Evolutionary conservation across 164 flowering plant species (phyloP).

Genomic region (Aristolochia fimbriata): DNA sequence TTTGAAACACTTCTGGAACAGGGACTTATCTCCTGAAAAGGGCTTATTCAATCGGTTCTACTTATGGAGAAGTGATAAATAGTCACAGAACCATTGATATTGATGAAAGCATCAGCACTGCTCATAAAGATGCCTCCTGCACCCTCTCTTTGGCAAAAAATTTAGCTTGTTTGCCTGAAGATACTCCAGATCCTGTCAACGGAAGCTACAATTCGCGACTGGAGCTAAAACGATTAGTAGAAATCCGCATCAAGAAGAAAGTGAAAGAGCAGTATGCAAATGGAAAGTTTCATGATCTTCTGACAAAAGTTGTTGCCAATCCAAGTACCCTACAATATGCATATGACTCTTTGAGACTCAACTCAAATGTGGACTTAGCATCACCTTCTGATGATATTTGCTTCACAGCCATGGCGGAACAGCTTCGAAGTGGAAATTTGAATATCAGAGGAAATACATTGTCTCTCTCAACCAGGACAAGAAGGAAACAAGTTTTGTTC

Average conservation of each 20-base stretch:
- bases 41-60: too few relatives aligned
- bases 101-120: not conserved
- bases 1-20: too few relatives aligned
- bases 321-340: slow-evolving; percentile 70
- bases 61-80: too few relatives aligned
- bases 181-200: slow-evolving; percentile 26
- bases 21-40: too few relatives aligned
- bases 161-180: slow-evolving; percentile 63
- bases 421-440: slow-evolving; percentile 45
- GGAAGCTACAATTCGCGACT: slow-evolving; percentile 21
- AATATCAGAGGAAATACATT: slow-evolving; percentile 51
- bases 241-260: slow-evolving; percentile 68
- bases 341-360: slow-evolving; percentile 50
- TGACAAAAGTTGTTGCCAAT: slow-evolving; percentile 64
- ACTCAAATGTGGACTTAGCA: slow-evolving; percentile 48
- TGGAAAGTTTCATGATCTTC: slow-evolving; percentile 63
- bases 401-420: slow-evolving; percentile 52
- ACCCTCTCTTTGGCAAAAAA: slow-evolving; percentile 37
- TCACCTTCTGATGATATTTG: slow-evolving; percentile 22
- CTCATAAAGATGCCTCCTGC: slow-evolving; percentile 4
- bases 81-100: not conserved
- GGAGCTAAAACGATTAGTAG: slow-evolving; percentile 56
- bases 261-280: slow-evolving; percentile 59
- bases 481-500: slow-evolving; percentile 44
- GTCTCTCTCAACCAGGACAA: slow-evolving; percentile 40